Percentiles rank a stretch among this genome's conserved stretches.
Conservation (phyloP, 768 basidiomycete species). For the Boletus rubropictus region DNA sequence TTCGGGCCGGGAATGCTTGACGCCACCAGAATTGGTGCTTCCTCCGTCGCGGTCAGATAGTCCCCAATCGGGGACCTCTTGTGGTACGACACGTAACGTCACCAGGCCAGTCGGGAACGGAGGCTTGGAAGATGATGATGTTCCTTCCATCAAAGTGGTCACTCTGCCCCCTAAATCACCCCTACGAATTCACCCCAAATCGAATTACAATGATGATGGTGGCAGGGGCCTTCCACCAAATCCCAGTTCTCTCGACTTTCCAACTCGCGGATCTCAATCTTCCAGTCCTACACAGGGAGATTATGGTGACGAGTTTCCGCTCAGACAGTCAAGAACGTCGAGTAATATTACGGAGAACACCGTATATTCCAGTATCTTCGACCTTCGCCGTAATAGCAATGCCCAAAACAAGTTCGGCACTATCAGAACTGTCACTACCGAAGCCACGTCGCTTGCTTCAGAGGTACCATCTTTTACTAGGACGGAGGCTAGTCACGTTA, state of each 20-base stretch:
- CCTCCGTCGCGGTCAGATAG: constrained; percentile 53
- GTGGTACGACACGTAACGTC: constrained; percentile 28
- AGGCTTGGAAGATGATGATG: constrained; percentile 33
- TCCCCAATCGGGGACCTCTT: constrained; percentile 42
- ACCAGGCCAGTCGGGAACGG: constrained; percentile 12
- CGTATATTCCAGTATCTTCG: constrained; percentile 59
- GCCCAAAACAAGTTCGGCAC: constrained; percentile 66
- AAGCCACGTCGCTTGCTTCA: constrained; percentile 57
- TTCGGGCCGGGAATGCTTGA: constrained; percentile 42
- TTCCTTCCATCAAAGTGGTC: constrained; percentile 31
- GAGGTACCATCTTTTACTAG: constrained; percentile 61
- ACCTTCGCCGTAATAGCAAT: constrained; percentile 39
- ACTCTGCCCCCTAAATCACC: constrained; percentile 47
- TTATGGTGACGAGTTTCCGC: constrained; percentile 31
- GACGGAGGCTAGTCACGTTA: constrained; percentile 57
- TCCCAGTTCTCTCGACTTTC: constrained; percentile 27
- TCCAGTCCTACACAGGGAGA: constrained; percentile 31
- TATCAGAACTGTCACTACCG: constrained; percentile 76
- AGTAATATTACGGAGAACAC: constrained; percentile 53
- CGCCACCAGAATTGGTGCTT: constrained; percentile 42
- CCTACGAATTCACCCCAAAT: constrained; percentile 37
- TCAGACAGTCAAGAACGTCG: constrained; percentile 60
- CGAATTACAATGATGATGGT: constrained; percentile 12
- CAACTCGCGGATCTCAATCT: constrained; percentile 33
- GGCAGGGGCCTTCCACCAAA: constrained; percentile 7